These are phyloP conservation scores for Mrakia frigida DNA, from an alignment of 768 basidiomycete genomes.

Conservation along the genomic window DNA sequence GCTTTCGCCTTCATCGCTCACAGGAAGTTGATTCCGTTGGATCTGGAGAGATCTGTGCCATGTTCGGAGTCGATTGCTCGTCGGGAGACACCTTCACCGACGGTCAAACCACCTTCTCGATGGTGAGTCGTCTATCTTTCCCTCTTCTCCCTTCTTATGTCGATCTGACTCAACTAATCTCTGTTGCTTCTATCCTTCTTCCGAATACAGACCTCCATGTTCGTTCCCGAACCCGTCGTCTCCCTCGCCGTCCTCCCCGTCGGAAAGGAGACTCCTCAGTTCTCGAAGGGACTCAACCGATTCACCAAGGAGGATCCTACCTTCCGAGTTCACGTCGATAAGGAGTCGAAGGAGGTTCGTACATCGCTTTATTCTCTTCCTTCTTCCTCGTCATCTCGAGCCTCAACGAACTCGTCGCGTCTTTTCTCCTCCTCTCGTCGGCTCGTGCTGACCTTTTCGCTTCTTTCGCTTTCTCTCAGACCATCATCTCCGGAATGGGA, in stretches of 20 bases:
- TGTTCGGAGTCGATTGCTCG: conserved; percentile 97
- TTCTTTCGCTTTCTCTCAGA: conserved; percentile 50
- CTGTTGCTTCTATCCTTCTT: neutral
- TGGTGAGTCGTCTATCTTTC: conserved; percentile 55
- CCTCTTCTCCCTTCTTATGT: too few relatives aligned
- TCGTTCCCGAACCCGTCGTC: conserved; percentile 96
- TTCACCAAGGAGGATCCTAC: conserved; percentile 99
- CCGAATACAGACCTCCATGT: conserved; percentile 79
- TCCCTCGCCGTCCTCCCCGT: conserved; percentile 88
- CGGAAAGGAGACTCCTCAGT: conserved; percentile 90
- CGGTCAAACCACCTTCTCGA: conserved; percentile 79
- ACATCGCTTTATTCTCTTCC: neutral
- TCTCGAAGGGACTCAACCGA: conserved; percentile 90
- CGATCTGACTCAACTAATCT: neutral
- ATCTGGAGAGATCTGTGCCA: conserved; percentile 97
- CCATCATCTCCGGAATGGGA: conserved; percentile 99
- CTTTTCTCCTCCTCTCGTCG: neutral
- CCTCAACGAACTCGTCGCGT: neutral
- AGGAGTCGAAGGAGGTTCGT: conserved; percentile 83
- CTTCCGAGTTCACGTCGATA: conserved; percentile 92
- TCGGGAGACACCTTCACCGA: conserved; percentile 98
- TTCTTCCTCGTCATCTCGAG: neutral
- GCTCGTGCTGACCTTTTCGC: neutral
- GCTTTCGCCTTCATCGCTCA: neutral
- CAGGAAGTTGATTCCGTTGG: conserved; percentile 89